These are phyloP conservation scores for Arthroderma sp. DNA, from an alignment of 2,329 filamentous ascomycete genomes.

Conservation along the genomic window DNA sequence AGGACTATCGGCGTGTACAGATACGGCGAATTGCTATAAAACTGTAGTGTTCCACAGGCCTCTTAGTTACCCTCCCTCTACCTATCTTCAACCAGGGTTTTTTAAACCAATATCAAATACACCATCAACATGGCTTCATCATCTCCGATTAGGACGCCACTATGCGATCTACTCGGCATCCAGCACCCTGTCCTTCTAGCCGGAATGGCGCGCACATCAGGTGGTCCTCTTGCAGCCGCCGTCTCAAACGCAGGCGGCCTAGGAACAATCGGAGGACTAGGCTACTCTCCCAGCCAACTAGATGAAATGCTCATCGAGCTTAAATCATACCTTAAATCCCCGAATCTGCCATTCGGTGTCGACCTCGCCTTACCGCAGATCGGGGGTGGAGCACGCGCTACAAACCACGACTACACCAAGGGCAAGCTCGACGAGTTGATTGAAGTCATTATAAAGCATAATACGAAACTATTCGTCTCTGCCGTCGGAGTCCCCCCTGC, in stretches of 20 bases:
- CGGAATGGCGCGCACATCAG: constrained; percentile 81
- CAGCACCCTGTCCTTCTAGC: constrained; percentile 81
- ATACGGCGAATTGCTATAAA: no score
- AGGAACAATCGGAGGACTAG: constrained; percentile 47
- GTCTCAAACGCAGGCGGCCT: constrained; percentile 82
- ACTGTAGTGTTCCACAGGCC: no score
- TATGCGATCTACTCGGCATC: constrained; percentile 68
- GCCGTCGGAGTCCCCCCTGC: constrained; percentile 78
- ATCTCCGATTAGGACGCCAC: constrained; percentile 54
- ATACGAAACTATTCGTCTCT: constrained; percentile 72
- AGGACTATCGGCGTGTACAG: no score
- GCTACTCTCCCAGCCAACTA: constrained; percentile 62
- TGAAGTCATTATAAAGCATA: constrained; percentile 69
- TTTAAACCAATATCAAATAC: neutral
- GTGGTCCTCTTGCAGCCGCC: constrained; percentile 64
- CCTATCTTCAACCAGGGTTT: neutral
- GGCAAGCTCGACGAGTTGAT: constrained; percentile 80
- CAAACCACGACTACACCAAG: constrained; percentile 90
- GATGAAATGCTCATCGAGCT: constrained; percentile 72
- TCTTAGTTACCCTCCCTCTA: no score
- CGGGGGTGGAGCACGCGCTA: constrained; percentile 69
- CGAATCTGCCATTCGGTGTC: constrained; percentile 70
- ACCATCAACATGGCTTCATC: constrained; percentile 13
- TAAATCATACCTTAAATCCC: constrained; percentile 55
- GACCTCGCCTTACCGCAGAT: constrained; percentile 86